Percentiles rank a stretch among this genome's conserved stretches.
Evolutionary conservation across 2,329 filamentous ascomycete species (phyloP).

Genomic region (Penicillium italicum): DNA sequence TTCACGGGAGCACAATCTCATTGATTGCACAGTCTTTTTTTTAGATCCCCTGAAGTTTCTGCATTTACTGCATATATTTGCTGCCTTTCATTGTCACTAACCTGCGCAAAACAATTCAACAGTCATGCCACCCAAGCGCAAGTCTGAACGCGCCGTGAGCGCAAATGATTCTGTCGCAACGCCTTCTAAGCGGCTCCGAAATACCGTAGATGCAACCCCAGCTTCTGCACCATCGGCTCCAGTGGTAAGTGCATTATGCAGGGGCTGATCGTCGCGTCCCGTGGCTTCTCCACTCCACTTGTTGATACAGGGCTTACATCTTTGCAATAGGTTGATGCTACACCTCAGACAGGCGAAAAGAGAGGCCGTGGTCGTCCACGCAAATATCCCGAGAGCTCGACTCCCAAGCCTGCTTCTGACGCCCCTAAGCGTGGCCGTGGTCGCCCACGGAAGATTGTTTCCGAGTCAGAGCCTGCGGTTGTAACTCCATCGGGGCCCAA

Average conservation of each 20-base stretch:
- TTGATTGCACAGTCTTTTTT: background rate
- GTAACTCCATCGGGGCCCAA: conserved; percentile 9
- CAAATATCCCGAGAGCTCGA: conserved; percentile 27
- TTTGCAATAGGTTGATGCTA: conserved; percentile 3
- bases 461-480: conserved; percentile 9
- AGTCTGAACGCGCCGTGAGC: conserved; percentile 22
- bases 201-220: background rate
- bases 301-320: conserved; percentile 1
- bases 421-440: conserved; percentile 34
- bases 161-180: conserved; percentile 15
- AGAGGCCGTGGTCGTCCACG: conserved; percentile 35
- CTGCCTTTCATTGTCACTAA: background rate
- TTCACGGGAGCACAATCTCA: background rate
- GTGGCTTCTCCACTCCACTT: conserved; percentile 5
- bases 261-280: conserved; percentile 12
- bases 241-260: conserved; percentile 15
- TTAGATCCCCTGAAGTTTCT: background rate
- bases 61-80: background rate
- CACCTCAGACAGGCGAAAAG: conserved; percentile 29
- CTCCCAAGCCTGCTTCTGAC: conserved; percentile 23
- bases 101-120: background rate
- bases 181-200: conserved; percentile 27
- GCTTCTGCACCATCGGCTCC: background rate
- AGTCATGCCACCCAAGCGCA: conserved; percentile 27
- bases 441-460: conserved; percentile 30